These are phyloP conservation scores for Metschnikowia noctiluminum DNA, from an alignment of 805 yeast species.

Conservation along the genomic window DNA sequence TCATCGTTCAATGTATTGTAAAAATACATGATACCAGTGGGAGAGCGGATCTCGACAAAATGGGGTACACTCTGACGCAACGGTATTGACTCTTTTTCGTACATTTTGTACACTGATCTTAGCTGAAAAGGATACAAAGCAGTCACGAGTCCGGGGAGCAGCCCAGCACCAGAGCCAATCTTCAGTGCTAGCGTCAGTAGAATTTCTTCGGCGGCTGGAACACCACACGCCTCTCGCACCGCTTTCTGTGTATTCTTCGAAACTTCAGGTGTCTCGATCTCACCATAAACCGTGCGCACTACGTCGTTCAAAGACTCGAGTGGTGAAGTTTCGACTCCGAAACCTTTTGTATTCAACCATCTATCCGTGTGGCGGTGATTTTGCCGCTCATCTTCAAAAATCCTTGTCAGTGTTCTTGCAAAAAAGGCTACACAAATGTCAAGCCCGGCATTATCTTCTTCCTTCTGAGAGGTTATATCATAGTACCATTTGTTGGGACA, in stretches of 20 bases:
- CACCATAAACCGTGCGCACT: constrained; percentile 11
- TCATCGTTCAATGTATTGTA: constrained; percentile 32
- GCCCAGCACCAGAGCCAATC: background rate
- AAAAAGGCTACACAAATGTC: constrained; percentile 1
- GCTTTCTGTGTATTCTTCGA: background rate
- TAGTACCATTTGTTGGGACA: constrained; percentile 35
- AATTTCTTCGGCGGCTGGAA: constrained; percentile 14
- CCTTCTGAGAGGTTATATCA: background rate
- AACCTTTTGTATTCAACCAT: constrained; percentile 5
- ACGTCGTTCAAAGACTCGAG: constrained; percentile 20
- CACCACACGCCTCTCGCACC: constrained; percentile 5
- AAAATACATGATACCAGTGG: constrained; percentile 24
- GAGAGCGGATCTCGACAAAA: constrained; percentile 24
- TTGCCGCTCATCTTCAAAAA: background rate
- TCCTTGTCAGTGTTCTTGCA: background rate
- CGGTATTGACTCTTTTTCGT: constrained; percentile 45
- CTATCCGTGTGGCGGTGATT: constrained; percentile 9
- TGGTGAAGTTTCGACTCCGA: constrained; percentile 2
- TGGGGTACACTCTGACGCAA: constrained; percentile 34
- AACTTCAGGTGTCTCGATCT: constrained; percentile 11
- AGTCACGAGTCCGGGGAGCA: constrained; percentile 44
- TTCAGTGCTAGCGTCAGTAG: constrained; percentile 9
- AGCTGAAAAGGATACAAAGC: constrained; percentile 55
- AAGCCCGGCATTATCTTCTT: background rate
- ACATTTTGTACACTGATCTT: constrained; percentile 60